Conservation (phyloP, 2,329 filamentous ascomycete species). For the Nemania sp. region DNA sequence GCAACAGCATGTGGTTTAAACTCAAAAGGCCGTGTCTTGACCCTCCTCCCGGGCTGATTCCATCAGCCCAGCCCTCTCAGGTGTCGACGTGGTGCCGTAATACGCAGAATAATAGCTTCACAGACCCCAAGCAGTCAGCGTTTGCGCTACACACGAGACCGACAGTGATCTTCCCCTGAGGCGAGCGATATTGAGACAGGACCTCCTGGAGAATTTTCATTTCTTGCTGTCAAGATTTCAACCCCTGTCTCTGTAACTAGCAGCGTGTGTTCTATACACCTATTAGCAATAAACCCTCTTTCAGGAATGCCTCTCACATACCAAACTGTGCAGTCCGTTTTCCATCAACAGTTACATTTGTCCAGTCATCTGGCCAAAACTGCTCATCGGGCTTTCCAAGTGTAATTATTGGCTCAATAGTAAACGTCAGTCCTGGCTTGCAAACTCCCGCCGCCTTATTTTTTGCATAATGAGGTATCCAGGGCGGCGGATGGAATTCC, state of each 20-base stretch:
- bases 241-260: conserved; percentile 87
- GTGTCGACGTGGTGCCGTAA: too few relatives aligned
- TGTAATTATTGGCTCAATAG: conserved; percentile 99
- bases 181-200: conserved; percentile 67
- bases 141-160: not conserved
- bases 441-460: conserved; percentile 96
- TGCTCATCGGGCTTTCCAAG: conserved; percentile 90
- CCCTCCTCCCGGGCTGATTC: too few relatives aligned
- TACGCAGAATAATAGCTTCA: too few relatives aligned
- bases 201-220: conserved; percentile 81
- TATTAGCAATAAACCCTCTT: not conserved
- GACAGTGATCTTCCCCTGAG: conserved; percentile 5
- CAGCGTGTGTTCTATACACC: conserved; percentile 76
- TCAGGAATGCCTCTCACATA: conserved; percentile 57
- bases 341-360: conserved; percentile 90
- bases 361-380: conserved; percentile 99
- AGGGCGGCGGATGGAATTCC: conserved; percentile 92
- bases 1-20: too few relatives aligned
- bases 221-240: conserved; percentile 82
- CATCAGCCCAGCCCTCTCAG: too few relatives aligned
- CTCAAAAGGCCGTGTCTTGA: too few relatives aligned
- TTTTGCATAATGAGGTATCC: conserved; percentile 96
- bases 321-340: conserved; percentile 92
- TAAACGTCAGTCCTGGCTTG: conserved; percentile 98
- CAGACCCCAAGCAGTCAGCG: not conserved